Conservation (phyloP, 1,284 basidiomycete species). For the Cryptococcus sp. region DNA sequence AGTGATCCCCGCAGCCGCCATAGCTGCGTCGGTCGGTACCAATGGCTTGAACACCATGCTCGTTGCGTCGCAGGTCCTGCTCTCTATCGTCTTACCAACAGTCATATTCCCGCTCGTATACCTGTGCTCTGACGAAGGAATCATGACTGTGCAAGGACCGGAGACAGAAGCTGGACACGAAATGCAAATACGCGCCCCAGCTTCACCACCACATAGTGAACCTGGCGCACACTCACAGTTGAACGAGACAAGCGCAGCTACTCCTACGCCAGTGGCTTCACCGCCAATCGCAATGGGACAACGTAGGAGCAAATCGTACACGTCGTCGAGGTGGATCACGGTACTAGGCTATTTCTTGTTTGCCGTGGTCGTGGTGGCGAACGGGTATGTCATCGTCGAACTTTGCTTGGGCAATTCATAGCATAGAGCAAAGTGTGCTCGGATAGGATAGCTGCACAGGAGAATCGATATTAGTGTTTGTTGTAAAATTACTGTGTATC, state of each 20-base stretch:
- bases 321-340: slow-evolving; percentile 62
- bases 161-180: slow-evolving; percentile 15
- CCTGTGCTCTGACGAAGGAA: slow-evolving; percentile 66
- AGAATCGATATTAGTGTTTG: no score
- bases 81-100: slow-evolving; percentile 87
- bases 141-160: slow-evolving; percentile 65
- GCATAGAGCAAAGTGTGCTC: no score
- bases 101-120: slow-evolving; percentile 77
- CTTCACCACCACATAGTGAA: neutral
- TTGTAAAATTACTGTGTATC: no score
- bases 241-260: neutral
- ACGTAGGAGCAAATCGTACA: slow-evolving; percentile 54
- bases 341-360: slow-evolving; percentile 65
- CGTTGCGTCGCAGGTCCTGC: slow-evolving; percentile 82
- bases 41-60: slow-evolving; percentile 77
- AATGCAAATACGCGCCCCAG: neutral
- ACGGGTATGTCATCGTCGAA: slow-evolving; percentile 55
- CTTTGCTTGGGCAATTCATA: slow-evolving; percentile 33
- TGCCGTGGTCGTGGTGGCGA: slow-evolving; percentile 66
- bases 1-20: slow-evolving; percentile 80
- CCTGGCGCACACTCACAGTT: no score
- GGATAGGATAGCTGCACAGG: no score
- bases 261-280: neutral
- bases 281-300: slow-evolving; percentile 9
- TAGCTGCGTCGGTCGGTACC: slow-evolving; percentile 74